Evolutionary conservation across 1,284 basidiomycete genomes (phyloP).

Genomic region (Prillingera fragicola): DNA sequence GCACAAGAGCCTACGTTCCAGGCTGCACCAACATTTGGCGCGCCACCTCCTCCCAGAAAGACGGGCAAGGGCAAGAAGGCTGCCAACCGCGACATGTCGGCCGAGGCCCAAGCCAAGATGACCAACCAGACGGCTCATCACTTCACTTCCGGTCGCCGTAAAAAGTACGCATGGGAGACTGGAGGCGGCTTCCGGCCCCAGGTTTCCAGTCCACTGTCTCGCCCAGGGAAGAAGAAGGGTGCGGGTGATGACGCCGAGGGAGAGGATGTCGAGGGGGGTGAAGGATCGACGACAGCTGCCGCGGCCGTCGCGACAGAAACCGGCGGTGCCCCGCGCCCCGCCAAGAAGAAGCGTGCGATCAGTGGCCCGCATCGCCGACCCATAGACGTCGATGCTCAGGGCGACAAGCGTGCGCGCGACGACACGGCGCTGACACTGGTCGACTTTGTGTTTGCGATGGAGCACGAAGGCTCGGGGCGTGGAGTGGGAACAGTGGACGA

Average conservation of each 20-base stretch:
- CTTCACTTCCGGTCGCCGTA: slow-evolving; percentile 13
- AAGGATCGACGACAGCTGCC: not conserved
- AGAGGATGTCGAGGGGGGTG: not conserved
- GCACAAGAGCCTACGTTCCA: slow-evolving; percentile 14
- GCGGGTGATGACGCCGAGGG: slow-evolving; percentile 1
- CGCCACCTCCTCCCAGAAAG: slow-evolving; percentile 11
- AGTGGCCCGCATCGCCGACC: slow-evolving; percentile 12
- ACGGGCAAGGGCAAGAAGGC: slow-evolving; percentile 14
- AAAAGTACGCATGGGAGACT: slow-evolving; percentile 41
- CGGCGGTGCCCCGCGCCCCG: slow-evolving; percentile 4
- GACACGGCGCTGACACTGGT: slow-evolving; percentile 35
- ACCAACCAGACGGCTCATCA: slow-evolving; percentile 34
- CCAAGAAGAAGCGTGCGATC: slow-evolving; percentile 15
- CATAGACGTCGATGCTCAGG: slow-evolving; percentile 10
- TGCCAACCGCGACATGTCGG: slow-evolving; percentile 22
- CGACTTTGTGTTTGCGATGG: slow-evolving; percentile 41
- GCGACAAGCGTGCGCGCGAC: slow-evolving; percentile 24
- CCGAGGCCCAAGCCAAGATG: slow-evolving; percentile 39
- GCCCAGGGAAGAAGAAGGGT: slow-evolving; percentile 28
- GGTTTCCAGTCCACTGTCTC: slow-evolving; percentile 9
- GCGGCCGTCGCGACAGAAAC: not conserved
- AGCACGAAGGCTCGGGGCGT: slow-evolving; percentile 29
- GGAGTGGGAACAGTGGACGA: slow-evolving; percentile 31
- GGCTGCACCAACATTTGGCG: slow-evolving; percentile 19
- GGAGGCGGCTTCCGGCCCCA: slow-evolving; percentile 11